phyloP scores from a whole-genome alignment of 805 yeast species.

The Debaryomyces castellii region DNA sequence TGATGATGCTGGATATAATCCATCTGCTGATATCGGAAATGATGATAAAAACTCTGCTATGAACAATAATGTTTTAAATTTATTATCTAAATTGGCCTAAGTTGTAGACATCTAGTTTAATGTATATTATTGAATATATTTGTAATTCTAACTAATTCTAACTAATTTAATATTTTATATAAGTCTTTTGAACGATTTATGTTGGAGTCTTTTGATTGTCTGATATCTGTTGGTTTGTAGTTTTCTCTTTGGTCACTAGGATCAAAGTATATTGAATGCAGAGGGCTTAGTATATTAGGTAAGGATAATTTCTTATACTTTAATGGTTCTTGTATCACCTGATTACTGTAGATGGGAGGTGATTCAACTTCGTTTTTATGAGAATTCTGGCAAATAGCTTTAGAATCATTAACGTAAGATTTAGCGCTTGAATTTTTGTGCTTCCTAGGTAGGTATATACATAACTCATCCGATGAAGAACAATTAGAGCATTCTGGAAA shows the following conservation, averaged over 20 bases:
- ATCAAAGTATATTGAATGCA: neutral
- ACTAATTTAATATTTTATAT: slow-evolving; percentile 9
- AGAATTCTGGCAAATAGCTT: too few species aligned
- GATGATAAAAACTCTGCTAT: slow-evolving; percentile 5
- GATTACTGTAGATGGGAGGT: neutral
- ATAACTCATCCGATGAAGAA: slow-evolving; percentile 27
- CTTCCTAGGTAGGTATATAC: slow-evolving; percentile 24
- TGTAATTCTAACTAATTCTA: neutral
- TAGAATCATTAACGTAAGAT: too few species aligned
- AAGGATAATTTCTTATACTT: slow-evolving; percentile 5
- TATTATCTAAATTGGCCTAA: slow-evolving; percentile 30
- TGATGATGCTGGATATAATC: slow-evolving; percentile 18
- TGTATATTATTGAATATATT: neutral
- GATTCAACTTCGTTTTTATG: neutral
- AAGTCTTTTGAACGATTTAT: slow-evolving; percentile 5
- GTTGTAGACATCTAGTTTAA: neutral
- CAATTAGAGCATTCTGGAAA: slow-evolving; percentile 33
- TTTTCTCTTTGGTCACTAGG: neutral
- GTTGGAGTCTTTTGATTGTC: neutral
- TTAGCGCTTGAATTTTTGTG: slow-evolving; percentile 4
- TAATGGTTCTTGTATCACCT: neutral
- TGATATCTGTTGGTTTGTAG: neutral
- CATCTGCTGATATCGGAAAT: slow-evolving; percentile 13
- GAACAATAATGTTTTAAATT: slow-evolving; percentile 26
- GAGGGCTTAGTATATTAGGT: slow-evolving; percentile 1